phyloP scores from a whole-genome alignment of 768 basidiomycete genomes.

The Serendipita sp. region DNA sequence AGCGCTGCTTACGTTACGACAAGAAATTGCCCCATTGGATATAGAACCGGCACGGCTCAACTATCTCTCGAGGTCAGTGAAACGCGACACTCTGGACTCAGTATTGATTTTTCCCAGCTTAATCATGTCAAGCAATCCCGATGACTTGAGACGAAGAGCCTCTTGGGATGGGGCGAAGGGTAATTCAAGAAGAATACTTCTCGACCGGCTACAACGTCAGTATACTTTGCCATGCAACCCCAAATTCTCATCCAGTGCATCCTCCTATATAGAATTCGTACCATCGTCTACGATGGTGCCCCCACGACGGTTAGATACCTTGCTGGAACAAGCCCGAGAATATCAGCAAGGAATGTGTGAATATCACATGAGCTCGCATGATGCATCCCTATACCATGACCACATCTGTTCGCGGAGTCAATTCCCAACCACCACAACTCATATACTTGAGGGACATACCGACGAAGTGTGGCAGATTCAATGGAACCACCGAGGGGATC shows the following conservation, averaged over 20 bases:
- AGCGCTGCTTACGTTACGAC: conserved; percentile 73
- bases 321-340: conserved; percentile 70
- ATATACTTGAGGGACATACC: conserved; percentile 67
- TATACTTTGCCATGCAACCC: background rate
- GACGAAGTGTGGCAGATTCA: conserved; percentile 95
- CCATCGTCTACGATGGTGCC: conserved; percentile 90
- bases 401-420: conserved; percentile 64
- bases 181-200: conserved; percentile 56
- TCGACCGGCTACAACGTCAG: conserved; percentile 70
- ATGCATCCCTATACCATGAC: conserved; percentile 69
- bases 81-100: background rate
- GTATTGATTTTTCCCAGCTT: conserved; percentile 32
- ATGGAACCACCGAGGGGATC: conserved; percentile 83
- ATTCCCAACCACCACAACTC: conserved; percentile 78
- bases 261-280: conserved; percentile 50
- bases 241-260: background rate
- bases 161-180: conserved; percentile 84
- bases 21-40: conserved; percentile 73
- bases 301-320: conserved; percentile 65
- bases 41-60: conserved; percentile 72
- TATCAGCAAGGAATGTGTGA: conserved; percentile 70
- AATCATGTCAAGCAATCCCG: conserved; percentile 82
- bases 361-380: conserved; percentile 58
- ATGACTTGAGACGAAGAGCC: conserved; percentile 66
- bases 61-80: conserved; percentile 63